These are phyloP conservation scores for Podospora anserina DNA, from an alignment of 495 filamentous ascomycete genomes.

Conservation along the genomic window DNA sequence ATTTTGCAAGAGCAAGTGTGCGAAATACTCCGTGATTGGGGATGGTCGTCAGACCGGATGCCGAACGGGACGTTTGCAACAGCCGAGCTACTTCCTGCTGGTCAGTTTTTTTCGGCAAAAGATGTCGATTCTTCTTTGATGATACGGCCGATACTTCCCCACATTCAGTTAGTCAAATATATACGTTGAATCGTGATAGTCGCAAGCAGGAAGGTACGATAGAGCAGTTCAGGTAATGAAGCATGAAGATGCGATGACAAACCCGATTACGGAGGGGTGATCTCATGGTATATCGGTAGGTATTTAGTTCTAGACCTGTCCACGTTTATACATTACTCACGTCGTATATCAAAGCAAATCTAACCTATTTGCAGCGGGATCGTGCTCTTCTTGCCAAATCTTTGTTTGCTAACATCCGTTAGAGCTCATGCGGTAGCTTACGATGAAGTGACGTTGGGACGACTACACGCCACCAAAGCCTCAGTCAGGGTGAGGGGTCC, in stretches of 20 bases:
- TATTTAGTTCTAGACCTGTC: not conserved
- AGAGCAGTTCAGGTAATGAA: not conserved
- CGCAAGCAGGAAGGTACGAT: not conserved
- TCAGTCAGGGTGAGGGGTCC: conserved; percentile 9
- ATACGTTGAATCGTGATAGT: not conserved
- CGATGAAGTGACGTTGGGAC: conserved; percentile 22
- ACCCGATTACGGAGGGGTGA: not conserved
- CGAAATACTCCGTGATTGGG: not conserved
- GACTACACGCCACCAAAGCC: conserved; percentile 4
- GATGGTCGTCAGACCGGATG: not conserved
- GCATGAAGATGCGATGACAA: not conserved
- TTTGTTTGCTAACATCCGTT: conserved; percentile 8
- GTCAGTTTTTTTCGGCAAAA: not conserved
- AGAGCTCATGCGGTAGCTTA: not conserved
- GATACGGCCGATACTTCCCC: not conserved
- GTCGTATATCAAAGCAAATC: not conserved
- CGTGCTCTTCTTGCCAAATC: not conserved
- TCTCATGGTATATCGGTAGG: not conserved
- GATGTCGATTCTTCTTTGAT: not conserved
- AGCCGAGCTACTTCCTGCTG: not conserved
- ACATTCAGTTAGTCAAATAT: not conserved
- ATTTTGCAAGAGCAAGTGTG: not conserved
- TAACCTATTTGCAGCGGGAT: not conserved
- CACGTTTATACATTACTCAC: not conserved
- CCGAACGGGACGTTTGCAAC: not conserved